Evolutionary conservation across 2,329 filamentous ascomycete genomes (phyloP).

Genomic region (Hypoxylon rubiginosum): DNA sequence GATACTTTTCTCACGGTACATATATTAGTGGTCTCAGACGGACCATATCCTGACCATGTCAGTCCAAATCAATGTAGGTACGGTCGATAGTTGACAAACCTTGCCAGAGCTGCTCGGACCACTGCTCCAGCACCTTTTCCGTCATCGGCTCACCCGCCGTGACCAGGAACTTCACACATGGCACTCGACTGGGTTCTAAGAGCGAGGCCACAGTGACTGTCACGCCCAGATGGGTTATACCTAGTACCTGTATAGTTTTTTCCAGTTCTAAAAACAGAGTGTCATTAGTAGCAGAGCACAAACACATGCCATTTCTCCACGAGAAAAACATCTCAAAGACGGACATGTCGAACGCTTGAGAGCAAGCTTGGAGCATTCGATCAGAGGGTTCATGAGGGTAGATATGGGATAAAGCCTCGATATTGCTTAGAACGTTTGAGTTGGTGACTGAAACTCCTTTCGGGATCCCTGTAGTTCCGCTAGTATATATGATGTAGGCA

Average conservation of each 20-base stretch:
- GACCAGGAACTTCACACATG: conserved; percentile 79
- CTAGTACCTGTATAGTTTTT: conserved; percentile 70
- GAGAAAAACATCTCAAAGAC: conserved; percentile 93
- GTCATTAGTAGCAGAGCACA: conserved; percentile 83
- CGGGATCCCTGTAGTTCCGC: conserved; percentile 83
- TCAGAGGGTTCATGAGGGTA: conserved; percentile 71
- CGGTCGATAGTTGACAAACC: conserved; percentile 55
- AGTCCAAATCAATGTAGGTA: conserved; percentile 1
- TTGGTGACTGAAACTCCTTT: conserved; percentile 87
- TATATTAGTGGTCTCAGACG: conserved; percentile 89
- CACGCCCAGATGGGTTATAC: conserved; percentile 84
- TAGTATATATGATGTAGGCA: conserved; percentile 86
- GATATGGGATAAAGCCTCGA: conserved; percentile 73
- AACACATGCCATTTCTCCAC: conserved; percentile 81
- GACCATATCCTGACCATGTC: conserved; percentile 73
- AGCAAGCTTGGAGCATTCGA: conserved; percentile 84
- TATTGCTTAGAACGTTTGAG: conserved; percentile 80
- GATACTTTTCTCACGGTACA: conserved; percentile 79
- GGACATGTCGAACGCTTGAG: conserved; percentile 87
- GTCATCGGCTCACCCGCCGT: conserved; percentile 87
- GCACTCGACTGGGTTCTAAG: conserved; percentile 76
- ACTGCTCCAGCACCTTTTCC: conserved; percentile 75
- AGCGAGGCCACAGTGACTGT: conserved; percentile 87
- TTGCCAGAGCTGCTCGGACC: conserved; percentile 80
- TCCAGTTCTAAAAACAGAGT: conserved; percentile 81